Percentiles rank a stretch among this genome's conserved stretches.
Conservation (phyloP, 164 flowering plant species). For the Chloranthus sessilifolius region DNA sequence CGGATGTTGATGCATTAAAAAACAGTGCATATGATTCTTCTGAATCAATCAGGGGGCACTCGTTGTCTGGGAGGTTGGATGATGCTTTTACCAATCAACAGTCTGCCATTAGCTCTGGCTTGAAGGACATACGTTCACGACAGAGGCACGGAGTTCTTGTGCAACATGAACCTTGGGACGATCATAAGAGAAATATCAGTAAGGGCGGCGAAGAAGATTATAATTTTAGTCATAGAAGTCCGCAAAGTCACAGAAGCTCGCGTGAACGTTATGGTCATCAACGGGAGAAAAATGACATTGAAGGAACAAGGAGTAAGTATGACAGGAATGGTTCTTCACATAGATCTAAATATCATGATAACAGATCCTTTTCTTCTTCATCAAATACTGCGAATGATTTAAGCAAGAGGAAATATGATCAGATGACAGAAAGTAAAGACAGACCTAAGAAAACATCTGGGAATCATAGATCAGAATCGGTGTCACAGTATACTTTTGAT, state of each 20-base stretch:
- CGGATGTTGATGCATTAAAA: constrained; percentile 15
- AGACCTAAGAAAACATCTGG: constrained; percentile 15
- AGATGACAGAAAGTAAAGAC: constrained; percentile 20
- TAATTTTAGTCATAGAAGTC: neutral
- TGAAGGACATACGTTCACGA: constrained; percentile 4
- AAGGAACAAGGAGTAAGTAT: constrained; percentile 19
- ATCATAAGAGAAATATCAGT: constrained; percentile 12
- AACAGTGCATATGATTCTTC: constrained; percentile 11
- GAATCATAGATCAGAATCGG: constrained; percentile 18
- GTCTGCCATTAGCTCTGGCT: neutral
- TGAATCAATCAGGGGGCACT: constrained; percentile 14
- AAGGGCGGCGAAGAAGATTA: constrained; percentile 8
- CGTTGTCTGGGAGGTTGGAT: constrained; percentile 8
- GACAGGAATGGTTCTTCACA: constrained; percentile 26
- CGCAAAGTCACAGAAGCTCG: constrained; percentile 7
- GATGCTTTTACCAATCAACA: constrained; percentile 10
- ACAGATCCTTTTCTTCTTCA: constrained; percentile 23
- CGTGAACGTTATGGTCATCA: constrained; percentile 20
- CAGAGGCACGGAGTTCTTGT: constrained; percentile 15
- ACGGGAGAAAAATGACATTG: constrained; percentile 25
- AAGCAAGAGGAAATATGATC: constrained; percentile 18
- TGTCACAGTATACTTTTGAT: constrained; percentile 30
- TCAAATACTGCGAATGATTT: constrained; percentile 14
- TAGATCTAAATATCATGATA: constrained; percentile 20
- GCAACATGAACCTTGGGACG: constrained; percentile 18